Evolutionary conservation across 1,139 yeast species (phyloP).

Genomic region (Sugiyamaella xylanicola): DNA sequence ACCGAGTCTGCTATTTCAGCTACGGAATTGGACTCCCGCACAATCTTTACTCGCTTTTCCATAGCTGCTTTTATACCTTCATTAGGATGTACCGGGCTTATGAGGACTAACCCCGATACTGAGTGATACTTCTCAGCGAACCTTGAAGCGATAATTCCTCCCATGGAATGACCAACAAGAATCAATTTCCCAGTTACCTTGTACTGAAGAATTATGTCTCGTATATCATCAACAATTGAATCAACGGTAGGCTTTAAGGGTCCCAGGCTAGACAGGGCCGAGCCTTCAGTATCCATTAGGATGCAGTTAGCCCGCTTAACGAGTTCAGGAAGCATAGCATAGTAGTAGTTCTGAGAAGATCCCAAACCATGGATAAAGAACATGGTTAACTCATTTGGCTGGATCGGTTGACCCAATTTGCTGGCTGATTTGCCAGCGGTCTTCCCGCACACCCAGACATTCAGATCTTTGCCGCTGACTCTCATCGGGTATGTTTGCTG

Average conservation of each 20-base stretch:
- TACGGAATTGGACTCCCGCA: slow-evolving; percentile 27
- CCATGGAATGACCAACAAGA: slow-evolving; percentile 43
- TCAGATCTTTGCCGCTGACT: slow-evolving; percentile 17
- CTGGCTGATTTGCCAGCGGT: slow-evolving; percentile 18
- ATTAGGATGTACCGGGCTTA: slow-evolving; percentile 41
- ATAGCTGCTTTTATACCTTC: slow-evolving; percentile 30
- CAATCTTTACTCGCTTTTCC: slow-evolving; percentile 28
- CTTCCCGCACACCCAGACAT: slow-evolving; percentile 22
- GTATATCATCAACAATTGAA: slow-evolving; percentile 34
- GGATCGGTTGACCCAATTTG: slow-evolving; percentile 12
- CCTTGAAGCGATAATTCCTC: slow-evolving; percentile 40
- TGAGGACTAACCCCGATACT: slow-evolving; percentile 27
- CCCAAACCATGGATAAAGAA: slow-evolving; percentile 41
- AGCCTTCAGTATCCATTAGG: slow-evolving; percentile 39
- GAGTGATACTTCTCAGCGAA: slow-evolving; percentile 25
- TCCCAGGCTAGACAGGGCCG: slow-evolving; percentile 33
- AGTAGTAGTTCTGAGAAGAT: slow-evolving; percentile 40
- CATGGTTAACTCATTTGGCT: slow-evolving; percentile 17
- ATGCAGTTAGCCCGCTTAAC: slow-evolving; percentile 32
- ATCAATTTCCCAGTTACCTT: slow-evolving; percentile 25
- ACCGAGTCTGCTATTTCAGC: slow-evolving; percentile 33
- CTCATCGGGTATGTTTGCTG: too few species aligned
- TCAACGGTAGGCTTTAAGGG: slow-evolving; percentile 26
- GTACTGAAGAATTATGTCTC: slow-evolving; percentile 31
- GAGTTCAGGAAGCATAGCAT: slow-evolving; percentile 31